Evolutionary conservation across 371 early-diverging fungal genomes (phyloP).

Genomic region (Capniomyces stellatus): DNA sequence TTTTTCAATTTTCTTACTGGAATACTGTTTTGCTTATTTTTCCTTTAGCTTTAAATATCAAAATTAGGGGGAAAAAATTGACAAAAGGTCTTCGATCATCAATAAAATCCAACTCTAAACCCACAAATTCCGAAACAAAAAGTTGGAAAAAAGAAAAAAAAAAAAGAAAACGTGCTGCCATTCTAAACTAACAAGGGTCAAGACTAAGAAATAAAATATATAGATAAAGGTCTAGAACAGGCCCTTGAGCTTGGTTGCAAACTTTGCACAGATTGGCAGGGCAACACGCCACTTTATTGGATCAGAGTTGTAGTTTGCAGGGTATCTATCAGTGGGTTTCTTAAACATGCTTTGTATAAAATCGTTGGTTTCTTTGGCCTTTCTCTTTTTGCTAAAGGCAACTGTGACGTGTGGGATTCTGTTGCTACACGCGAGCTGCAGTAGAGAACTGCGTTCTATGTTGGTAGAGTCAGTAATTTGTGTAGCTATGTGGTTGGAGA

Average conservation of each 20-base stretch:
- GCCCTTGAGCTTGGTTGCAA: neutral
- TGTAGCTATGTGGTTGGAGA: neutral
- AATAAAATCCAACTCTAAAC: too few species aligned
- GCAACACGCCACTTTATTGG: neutral
- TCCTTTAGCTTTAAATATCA: too few species aligned
- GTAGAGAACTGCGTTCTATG: neutral
- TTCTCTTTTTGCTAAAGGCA: slow-evolving; percentile 5
- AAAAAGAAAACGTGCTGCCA: too few species aligned
- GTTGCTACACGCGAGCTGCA: slow-evolving; percentile 3
- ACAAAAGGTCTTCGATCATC: too few species aligned
- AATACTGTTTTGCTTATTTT: too few species aligned
- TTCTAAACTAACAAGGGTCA: too few species aligned
- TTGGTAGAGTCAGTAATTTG: neutral
- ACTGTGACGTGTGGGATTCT: slow-evolving; percentile 17
- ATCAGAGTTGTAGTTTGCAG: neutral
- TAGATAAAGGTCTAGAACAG: neutral
- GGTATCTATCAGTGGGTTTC: neutral
- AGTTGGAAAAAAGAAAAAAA: too few species aligned
- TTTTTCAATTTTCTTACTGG: too few species aligned
- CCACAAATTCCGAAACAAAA: too few species aligned
- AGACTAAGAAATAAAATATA: too few species aligned
- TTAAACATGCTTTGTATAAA: slow-evolving; percentile 18
- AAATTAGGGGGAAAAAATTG: too few species aligned
- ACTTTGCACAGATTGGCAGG: neutral
- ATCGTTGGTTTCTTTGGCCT: slow-evolving; percentile 10